Conservation (phyloP, 2,329 filamentous ascomycete genomes). For the Didymella pomorum region DNA sequence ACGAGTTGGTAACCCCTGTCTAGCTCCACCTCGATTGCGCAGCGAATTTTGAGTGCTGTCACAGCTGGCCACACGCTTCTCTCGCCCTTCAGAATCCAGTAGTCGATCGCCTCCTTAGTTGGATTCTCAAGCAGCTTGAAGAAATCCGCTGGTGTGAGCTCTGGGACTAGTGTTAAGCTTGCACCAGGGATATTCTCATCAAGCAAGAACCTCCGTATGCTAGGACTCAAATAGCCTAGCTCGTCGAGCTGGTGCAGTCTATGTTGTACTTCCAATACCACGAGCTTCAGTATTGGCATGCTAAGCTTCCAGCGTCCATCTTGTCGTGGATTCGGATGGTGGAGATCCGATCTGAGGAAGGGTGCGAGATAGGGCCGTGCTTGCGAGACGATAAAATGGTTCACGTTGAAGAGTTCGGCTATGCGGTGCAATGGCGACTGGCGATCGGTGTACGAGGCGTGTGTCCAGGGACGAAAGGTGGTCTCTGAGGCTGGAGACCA, state of each 20-base stretch:
- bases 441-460: conserved; percentile 69
- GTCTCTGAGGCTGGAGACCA: conserved; percentile 71
- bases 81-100: conserved; percentile 88
- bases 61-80: conserved; percentile 90
- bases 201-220: conserved; percentile 77
- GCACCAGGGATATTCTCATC: conserved; percentile 83
- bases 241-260: conserved; percentile 82
- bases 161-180: conserved; percentile 81
- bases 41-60: conserved; percentile 79
- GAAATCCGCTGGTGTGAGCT: conserved; percentile 77
- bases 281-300: conserved; percentile 67
- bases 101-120: conserved; percentile 75
- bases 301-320: conserved; percentile 66
- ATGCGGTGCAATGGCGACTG: conserved; percentile 75
- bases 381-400: conserved; percentile 94
- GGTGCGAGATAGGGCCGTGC: conserved; percentile 89
- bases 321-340: conserved; percentile 71
- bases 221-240: conserved; percentile 73
- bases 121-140: conserved; percentile 82
- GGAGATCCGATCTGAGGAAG: conserved; percentile 81
- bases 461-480: conserved; percentile 73
- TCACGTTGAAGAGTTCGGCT: conserved; percentile 87
- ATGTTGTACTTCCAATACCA: conserved; percentile 80
- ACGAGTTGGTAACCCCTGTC: conserved; percentile 86
- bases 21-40: conserved; percentile 85